Evolutionary conservation across 208 protist species (phyloP), one percentile per base, ranked within the genome.

Genomic region (Crithidia thermophila): DNA sequence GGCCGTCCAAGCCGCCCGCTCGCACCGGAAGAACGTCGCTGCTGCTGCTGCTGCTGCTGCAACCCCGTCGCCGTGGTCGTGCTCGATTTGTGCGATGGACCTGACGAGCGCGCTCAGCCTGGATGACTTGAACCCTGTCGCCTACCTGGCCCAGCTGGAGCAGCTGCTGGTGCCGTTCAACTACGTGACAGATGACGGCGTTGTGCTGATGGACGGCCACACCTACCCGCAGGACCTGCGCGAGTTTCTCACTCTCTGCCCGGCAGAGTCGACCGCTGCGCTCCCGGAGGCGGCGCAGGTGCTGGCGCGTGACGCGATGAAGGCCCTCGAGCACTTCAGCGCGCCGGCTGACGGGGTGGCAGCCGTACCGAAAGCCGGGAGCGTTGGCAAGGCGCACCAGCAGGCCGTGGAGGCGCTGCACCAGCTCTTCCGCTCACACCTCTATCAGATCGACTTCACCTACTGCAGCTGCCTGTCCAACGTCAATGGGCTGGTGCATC

Each of bases 391-490:
- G 5, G n/a, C 42, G 28, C 16, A 37, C 31, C 43, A 43, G 21
- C 51, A 49, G 10, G 27, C 33, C 7, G 60, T 68, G 7, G 52
- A 67, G 37, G 46, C 45, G 11, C 37, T 75, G 30, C 45, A 75
- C 18, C 68, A 63, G 43, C 57, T 28, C 51, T 82, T 82, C 65
- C 34, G 75, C 42, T 67, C 46, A 4, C 82, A 85, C 53, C 58
- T 89, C 39, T 85, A 89, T 33, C 79, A 85, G 18, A 62, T 89
- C 37, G 83, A 89, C 56, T 67, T 89, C 53, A 81, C 83, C 56
- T 89, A 66, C 63, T 86, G 78, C 63, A 60, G 76, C 31, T 40
- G 21, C 20, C 58, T 89, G 34, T 71, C 56, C 11, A 78, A 68
- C 42, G 60, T 89, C 21, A 73, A 75, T 39, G 52, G 34, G 10